These are phyloP conservation scores for Camellia oleifera DNA, from an alignment of 179 eudicot species.

Conservation along the genomic window DNA sequence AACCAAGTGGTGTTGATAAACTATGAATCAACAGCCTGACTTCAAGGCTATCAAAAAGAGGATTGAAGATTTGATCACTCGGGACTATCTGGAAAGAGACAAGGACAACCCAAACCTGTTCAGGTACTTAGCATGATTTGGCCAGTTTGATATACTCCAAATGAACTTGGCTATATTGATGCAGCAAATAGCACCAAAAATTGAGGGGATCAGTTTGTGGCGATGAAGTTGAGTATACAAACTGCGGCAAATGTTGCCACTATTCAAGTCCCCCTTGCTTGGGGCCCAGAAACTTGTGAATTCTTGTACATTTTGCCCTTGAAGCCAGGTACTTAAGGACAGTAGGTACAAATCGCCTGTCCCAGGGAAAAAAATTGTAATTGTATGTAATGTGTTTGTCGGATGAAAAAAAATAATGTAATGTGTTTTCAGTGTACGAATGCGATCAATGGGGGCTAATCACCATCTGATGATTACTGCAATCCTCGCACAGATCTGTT, in stretches of 20 bases:
- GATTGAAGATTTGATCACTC: conserved; percentile 77
- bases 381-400: neutral
- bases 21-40: conserved; percentile 52
- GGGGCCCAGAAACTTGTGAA: neutral
- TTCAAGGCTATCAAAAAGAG: conserved; percentile 66
- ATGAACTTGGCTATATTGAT: neutral
- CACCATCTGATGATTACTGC: neutral
- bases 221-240: conserved; percentile 6
- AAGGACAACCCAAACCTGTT: conserved; percentile 62
- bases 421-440: neutral
- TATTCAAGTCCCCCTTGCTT: neutral
- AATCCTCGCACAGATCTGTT: neutral
- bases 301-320: conserved; percentile 6
- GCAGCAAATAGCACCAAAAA: neutral
- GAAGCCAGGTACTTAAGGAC: neutral
- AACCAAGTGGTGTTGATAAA: conserved; percentile 1
- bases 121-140: conserved; percentile 64
- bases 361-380: neutral
- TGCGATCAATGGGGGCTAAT: neutral
- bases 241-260: neutral
- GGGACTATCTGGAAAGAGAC: conserved; percentile 87
- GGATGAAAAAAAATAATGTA: neutral
- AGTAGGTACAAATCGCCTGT: neutral
- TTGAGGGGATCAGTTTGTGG: neutral
- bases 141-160: neutral